Conservation (phyloP, 768 basidiomycete genomes). For the Neoboletus brunneissimus region DNA sequence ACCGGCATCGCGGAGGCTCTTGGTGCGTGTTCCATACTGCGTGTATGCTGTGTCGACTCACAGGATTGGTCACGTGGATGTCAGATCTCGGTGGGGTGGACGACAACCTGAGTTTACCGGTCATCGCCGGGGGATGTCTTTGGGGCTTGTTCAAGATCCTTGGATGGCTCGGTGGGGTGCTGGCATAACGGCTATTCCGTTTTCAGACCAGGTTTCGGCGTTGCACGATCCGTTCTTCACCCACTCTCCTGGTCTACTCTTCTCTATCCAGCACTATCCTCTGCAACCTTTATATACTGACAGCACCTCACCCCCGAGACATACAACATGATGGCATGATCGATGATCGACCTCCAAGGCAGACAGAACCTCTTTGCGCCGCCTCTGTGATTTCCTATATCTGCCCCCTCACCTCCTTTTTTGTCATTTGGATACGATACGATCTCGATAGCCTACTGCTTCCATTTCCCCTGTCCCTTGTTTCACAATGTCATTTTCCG, state of each 20-base stretch:
- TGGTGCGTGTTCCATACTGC: slow-evolving; percentile 48
- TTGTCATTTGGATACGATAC: background rate
- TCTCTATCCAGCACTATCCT: background rate
- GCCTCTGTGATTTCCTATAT: background rate
- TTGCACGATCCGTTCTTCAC: background rate
- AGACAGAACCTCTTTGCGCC: background rate
- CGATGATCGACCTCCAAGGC: background rate
- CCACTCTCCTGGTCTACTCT: background rate
- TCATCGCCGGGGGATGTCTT: slow-evolving; percentile 75
- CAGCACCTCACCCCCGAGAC: background rate
- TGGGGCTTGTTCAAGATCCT: slow-evolving; percentile 52
- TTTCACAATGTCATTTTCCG: background rate
- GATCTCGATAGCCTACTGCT: background rate
- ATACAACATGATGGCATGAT: background rate
- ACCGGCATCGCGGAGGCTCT: slow-evolving; percentile 87
- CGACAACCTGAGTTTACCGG: slow-evolving; percentile 87
- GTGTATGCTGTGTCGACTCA: slow-evolving; percentile 3
- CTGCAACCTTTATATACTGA: background rate
- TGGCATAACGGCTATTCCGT: slow-evolving; percentile 9
- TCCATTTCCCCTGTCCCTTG: background rate
- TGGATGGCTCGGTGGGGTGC: slow-evolving; percentile 31
- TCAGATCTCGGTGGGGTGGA: slow-evolving; percentile 81
- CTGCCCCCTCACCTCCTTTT: too few relatives aligned
- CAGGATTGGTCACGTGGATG: background rate
- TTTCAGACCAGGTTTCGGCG: background rate